phyloP scores from a whole-genome alignment of 2,329 filamentous ascomycete species.

The Lachnellula hyalina region DNA sequence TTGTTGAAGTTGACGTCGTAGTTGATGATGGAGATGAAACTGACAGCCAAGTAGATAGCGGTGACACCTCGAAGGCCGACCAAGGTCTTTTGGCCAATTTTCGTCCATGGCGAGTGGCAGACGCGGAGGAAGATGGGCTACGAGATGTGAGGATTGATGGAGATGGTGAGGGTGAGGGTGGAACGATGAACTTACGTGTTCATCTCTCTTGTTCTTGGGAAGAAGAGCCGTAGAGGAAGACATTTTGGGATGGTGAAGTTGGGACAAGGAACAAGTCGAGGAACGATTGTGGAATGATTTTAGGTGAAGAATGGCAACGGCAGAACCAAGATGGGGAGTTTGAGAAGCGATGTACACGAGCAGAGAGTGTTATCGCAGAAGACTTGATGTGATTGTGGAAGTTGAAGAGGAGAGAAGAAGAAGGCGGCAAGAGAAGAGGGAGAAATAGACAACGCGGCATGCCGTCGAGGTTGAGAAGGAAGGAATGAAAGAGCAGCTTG shows the following conservation, averaged over 20 bases:
- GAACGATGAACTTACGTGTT: conserved; percentile 19
- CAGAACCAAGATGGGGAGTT: background rate
- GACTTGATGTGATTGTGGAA: conserved; percentile 3
- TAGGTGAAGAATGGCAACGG: conserved; percentile 3
- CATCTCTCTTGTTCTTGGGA: conserved; percentile 25
- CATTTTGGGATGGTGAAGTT: conserved; percentile 17
- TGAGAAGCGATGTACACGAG: background rate
- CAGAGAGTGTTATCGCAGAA: background rate
- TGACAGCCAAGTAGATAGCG: conserved; percentile 22
- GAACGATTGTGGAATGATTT: background rate
- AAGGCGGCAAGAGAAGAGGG: background rate
- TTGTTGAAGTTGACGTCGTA: conserved; percentile 22
- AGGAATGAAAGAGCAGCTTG: conserved; percentile 3
- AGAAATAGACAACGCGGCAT: conserved; percentile 2
- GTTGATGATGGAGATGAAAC: conserved; percentile 20
- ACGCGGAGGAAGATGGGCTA: conserved; percentile 32
- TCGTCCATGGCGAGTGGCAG: conserved; percentile 32
- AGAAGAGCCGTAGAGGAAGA: conserved; percentile 32
- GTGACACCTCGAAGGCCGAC: conserved; percentile 22
- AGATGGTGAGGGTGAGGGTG: background rate
- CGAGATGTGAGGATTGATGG: conserved; percentile 2
- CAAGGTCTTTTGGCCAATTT: conserved; percentile 27
- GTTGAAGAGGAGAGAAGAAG: conserved; percentile 1
- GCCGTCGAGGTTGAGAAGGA: background rate
- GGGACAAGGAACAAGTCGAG: background rate